Evolutionary conservation across 495 filamentous ascomycete genomes (phyloP).

Genomic region (Penicillium nucicola): DNA sequence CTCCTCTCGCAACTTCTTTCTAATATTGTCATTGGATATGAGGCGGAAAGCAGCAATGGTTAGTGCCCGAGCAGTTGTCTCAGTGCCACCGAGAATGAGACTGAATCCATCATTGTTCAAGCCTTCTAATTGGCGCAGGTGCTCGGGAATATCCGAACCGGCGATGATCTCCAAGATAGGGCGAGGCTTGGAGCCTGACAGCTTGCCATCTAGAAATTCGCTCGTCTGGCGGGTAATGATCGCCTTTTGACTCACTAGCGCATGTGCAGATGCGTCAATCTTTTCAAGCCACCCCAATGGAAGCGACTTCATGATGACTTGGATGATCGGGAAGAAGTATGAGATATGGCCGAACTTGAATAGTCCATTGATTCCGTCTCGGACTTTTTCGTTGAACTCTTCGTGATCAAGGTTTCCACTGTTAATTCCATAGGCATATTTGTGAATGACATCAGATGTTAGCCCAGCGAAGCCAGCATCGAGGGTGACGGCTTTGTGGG

Average conservation of each 20-base stretch:
- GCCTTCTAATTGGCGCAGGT: constrained; percentile 16
- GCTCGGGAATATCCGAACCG: constrained; percentile 11
- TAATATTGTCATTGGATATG: constrained; percentile 1
- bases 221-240: constrained; percentile 2
- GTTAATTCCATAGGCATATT: constrained; percentile 25
- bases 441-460: constrained; percentile 25
- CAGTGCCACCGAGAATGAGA: constrained; percentile 40
- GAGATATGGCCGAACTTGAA: constrained; percentile 11
- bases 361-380: constrained; percentile 22
- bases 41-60: constrained; percentile 16
- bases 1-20: constrained; percentile 26
- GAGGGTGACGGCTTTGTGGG: constrained; percentile 13
- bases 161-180: constrained; percentile 8
- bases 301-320: constrained; percentile 9
- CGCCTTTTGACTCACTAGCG: constrained; percentile 10
- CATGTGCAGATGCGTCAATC: constrained; percentile 9
- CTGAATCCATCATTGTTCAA: constrained; percentile 38
- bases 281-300: constrained; percentile 7
- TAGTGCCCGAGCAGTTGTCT: constrained; percentile 33
- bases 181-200: background rate
- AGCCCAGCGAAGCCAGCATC: constrained; percentile 23
- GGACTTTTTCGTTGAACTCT: constrained; percentile 18
- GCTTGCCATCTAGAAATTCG: constrained; percentile 3
- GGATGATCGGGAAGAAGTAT: constrained; percentile 19
- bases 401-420: constrained; percentile 21